Evolutionary conservation across 2,329 filamentous ascomycete species (phyloP).

Genomic region (Dendryphion nanum): DNA sequence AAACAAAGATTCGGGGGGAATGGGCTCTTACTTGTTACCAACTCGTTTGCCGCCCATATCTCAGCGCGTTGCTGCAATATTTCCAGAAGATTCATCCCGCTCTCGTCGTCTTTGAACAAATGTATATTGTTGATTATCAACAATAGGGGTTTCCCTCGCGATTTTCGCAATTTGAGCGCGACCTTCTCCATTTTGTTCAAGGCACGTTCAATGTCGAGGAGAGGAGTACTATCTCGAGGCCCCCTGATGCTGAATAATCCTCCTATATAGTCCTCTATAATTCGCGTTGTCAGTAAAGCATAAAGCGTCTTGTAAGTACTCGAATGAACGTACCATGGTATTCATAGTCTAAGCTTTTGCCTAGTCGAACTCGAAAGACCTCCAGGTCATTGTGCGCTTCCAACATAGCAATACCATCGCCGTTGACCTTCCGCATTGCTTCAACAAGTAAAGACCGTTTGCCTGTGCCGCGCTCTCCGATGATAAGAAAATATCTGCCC

Average conservation of each 20-base stretch:
- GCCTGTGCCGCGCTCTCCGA: constrained; percentile 93
- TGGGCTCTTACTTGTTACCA: too few species aligned
- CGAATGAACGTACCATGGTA: too few species aligned
- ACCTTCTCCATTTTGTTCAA: constrained; percentile 98
- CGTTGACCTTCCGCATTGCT: constrained; percentile 87
- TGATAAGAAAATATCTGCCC: constrained; percentile 86
- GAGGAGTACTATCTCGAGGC: constrained; percentile 82
- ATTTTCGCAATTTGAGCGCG: constrained; percentile 67
- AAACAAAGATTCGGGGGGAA: too few species aligned
- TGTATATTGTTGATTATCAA: constrained; percentile 94
- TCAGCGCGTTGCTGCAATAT: constrained; percentile 93
- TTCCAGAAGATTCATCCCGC: constrained; percentile 85
- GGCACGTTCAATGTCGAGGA: constrained; percentile 92
- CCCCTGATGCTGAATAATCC: constrained; percentile 91
- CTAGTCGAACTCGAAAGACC: constrained; percentile 87
- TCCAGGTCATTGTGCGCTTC: constrained; percentile 93
- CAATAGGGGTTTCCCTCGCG: constrained; percentile 67
- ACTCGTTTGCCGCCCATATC: constrained; percentile 87
- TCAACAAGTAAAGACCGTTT: constrained; percentile 95
- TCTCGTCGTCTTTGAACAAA: constrained; percentile 83
- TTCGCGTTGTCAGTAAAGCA: too few species aligned
- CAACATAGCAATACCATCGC: constrained; percentile 87
- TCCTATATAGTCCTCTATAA: constrained; percentile 97
- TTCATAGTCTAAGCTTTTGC: constrained; percentile 93
- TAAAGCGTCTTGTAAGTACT: too few species aligned